A percentile compares a stretch with the other conserved stretches of the same genome.
Evolutionary conservation across 176 grass and related monocot genomes (phyloP).

Genomic region (Juncus effusus): DNA sequence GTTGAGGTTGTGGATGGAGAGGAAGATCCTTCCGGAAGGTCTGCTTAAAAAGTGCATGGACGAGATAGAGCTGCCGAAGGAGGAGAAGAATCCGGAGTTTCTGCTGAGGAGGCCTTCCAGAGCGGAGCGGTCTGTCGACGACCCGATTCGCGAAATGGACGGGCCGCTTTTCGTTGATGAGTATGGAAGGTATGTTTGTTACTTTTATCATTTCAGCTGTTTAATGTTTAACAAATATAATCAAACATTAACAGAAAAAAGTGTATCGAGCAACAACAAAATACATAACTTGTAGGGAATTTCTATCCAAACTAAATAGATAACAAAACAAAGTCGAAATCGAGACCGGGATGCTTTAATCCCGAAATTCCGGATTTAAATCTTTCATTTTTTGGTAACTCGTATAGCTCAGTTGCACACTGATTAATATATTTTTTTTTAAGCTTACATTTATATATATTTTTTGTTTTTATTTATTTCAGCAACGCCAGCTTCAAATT

Average conservation of each 20-base stretch:
- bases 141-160: constrained; percentile 87
- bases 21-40: constrained; percentile 87
- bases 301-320: neutral
- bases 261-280: neutral
- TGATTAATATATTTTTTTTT: neutral
- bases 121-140: constrained; percentile 84
- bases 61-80: constrained; percentile 74
- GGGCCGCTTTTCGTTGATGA: constrained; percentile 85
- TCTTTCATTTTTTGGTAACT: too few species aligned
- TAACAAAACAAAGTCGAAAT: too few species aligned
- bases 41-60: constrained; percentile 74
- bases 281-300: neutral
- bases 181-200: constrained; percentile 67
- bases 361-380: too few species aligned
- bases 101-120: constrained; percentile 50
- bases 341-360: too few species aligned
- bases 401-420: too few species aligned
- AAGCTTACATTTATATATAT: constrained; percentile 1
- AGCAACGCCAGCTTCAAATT: constrained; percentile 23
- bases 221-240: neutral
- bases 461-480: constrained; percentile 15
- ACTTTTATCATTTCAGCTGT: neutral
- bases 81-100: constrained; percentile 67
- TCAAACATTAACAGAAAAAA: too few species aligned
- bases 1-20: constrained; percentile 90